These are phyloP conservation scores for Pseudogymnoascus sp. DNA, from an alignment of 2,329 filamentous ascomycete species.

Conservation along the genomic window DNA sequence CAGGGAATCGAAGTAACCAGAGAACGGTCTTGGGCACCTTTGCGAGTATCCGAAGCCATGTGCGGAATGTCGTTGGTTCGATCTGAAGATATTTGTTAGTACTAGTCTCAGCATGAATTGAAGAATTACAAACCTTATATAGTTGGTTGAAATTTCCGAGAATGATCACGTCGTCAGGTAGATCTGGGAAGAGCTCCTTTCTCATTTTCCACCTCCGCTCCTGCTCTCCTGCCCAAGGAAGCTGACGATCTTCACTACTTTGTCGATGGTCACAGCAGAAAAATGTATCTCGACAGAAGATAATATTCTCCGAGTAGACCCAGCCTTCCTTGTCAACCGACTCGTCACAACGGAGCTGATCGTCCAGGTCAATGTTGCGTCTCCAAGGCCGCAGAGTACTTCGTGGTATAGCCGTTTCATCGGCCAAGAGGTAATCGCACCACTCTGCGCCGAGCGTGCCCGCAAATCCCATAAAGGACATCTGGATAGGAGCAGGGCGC, in stretches of 20 bases:
- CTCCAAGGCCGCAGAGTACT: conserved; percentile 75
- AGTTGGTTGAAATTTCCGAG: conserved; percentile 97
- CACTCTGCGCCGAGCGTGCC: conserved; percentile 94
- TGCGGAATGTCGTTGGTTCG: conserved; percentile 91
- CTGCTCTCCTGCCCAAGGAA: conserved; percentile 82
- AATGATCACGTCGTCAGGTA: conserved; percentile 80
- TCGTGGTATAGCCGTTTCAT: conserved; percentile 76
- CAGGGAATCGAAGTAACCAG: conserved; percentile 95
- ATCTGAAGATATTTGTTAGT: conserved; percentile 51
- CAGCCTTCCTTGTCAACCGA: conserved; percentile 60
- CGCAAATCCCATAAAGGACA: conserved; percentile 99
- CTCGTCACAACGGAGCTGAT: conserved; percentile 61
- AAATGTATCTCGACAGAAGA: conserved; percentile 90
- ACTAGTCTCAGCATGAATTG: not conserved
- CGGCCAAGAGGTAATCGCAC: conserved; percentile 95
- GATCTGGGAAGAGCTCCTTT: conserved; percentile 78
- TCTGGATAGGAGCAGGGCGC: conserved; percentile 88
- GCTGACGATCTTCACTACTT: conserved; percentile 62
- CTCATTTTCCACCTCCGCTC: conserved; percentile 82
- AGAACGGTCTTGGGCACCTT: conserved; percentile 80
- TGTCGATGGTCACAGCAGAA: conserved; percentile 97
- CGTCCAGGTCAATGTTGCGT: conserved; percentile 66
- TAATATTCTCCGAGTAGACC: conserved; percentile 95
- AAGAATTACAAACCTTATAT: conserved; percentile 69
- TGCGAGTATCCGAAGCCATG: conserved; percentile 87